These are phyloP conservation scores for Syzygium jambos DNA, from an alignment of 345 rosid species.

Conservation along the genomic window DNA sequence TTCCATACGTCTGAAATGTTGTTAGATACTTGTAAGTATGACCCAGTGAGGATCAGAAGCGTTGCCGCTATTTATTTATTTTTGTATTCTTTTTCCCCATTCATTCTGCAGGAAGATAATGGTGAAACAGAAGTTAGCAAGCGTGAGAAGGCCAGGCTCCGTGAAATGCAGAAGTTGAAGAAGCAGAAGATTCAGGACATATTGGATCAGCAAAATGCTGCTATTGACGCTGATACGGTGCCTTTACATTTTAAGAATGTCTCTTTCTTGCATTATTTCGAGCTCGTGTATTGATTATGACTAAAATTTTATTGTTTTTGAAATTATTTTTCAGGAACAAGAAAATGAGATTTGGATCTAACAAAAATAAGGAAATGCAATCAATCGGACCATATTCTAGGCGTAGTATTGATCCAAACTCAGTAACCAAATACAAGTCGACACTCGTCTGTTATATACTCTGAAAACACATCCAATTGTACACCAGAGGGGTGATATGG, in stretches of 20 bases:
- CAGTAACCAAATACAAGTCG: not conserved
- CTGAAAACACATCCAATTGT: no score
- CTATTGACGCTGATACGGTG: constrained; percentile 94
- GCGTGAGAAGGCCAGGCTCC: constrained; percentile 83
- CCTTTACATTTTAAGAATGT: not conserved
- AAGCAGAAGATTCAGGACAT: constrained; percentile 92
- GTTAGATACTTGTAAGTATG: not conserved
- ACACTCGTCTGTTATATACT: not conserved
- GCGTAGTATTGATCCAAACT: no score
- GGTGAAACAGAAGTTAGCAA: constrained; percentile 53
- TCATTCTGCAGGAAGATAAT: constrained; percentile 38
- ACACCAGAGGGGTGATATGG: not conserved
- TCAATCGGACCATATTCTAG: no score
- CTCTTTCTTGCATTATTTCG: not conserved
- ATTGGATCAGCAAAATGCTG: constrained; percentile 82
- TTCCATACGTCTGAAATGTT: not conserved
- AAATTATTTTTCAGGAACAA: constrained; percentile 47
- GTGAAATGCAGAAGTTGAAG: constrained; percentile 83
- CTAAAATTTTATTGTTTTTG: constrained; percentile 1
- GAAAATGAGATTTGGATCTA: no score
- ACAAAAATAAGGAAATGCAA: no score
- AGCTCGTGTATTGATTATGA: not conserved
- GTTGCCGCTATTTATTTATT: not conserved
- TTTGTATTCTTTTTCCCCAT: not conserved
- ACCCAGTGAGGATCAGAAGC: not conserved